A percentile compares a stretch with the other conserved stretches of the same genome.
Evolutionary conservation across 2,329 filamentous ascomycete genomes (phyloP).

Genomic region (Aspergillus fischeri): DNA sequence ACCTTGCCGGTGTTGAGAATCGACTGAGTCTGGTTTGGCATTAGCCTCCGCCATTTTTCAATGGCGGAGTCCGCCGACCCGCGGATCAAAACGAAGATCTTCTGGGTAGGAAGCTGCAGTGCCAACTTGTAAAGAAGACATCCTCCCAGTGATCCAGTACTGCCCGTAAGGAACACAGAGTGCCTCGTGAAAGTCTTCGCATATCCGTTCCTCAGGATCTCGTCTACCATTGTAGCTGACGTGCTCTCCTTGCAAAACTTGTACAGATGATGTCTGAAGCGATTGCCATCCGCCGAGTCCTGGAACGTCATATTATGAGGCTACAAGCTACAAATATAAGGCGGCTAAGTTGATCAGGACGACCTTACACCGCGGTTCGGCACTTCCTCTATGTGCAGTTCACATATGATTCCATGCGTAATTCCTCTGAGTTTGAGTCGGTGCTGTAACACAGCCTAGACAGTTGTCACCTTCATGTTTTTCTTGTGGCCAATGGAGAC

Average conservation of each 20-base stretch:
- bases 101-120: slow-evolving; percentile 28
- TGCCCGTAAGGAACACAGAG: slow-evolving; percentile 27
- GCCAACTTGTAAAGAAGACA: slow-evolving; percentile 32
- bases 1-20: slow-evolving; percentile 24
- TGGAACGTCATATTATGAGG: neutral
- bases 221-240: slow-evolving; percentile 7
- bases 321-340: neutral
- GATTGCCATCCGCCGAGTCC: neutral
- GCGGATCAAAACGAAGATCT: slow-evolving; percentile 28
- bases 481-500: neutral
- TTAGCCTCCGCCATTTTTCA: slow-evolving; percentile 25
- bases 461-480: neutral
- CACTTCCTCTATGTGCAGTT: neutral
- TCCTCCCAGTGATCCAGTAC: slow-evolving; percentile 30
- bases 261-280: neutral
- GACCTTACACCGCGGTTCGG: neutral
- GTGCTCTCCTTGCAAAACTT: neutral
- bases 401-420: neutral
- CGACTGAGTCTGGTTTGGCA: slow-evolving; percentile 25
- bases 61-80: slow-evolving; percentile 20
- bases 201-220: slow-evolving; percentile 24
- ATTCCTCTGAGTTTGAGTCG: neutral
- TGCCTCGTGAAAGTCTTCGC: slow-evolving; percentile 22
- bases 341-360: neutral
- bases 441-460: neutral